A percentile compares a stretch with the other conserved stretches of the same genome.
These are phyloP conservation scores for Chamaecyparis obtusa DNA, from an alignment of 75 land plant genomes.

Conservation along the genomic window DNA sequence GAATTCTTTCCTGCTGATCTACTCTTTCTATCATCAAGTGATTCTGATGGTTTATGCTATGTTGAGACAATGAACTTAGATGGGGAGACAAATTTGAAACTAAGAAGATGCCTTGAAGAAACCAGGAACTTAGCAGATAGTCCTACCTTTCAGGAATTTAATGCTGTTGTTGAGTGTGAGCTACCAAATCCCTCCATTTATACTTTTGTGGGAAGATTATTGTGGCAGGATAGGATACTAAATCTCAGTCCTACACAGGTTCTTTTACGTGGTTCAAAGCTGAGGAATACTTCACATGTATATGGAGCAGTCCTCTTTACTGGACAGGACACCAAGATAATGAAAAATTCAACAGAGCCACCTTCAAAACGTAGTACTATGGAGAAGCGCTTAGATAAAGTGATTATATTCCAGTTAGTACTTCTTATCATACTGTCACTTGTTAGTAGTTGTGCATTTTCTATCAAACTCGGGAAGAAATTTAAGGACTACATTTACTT, in stretches of 20 bases:
- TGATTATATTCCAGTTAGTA: slow-evolving; percentile 25
- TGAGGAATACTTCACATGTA: slow-evolving; percentile 65
- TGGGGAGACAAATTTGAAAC: slow-evolving; percentile 39
- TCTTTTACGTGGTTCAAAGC: slow-evolving; percentile 37
- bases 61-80: slow-evolving; percentile 37
- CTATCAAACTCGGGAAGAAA: slow-evolving; percentile 7
- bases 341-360: slow-evolving; percentile 30
- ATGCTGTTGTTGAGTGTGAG: slow-evolving; percentile 26
- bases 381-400: slow-evolving; percentile 24
- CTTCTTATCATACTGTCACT: slow-evolving; percentile 24
- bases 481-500: slow-evolving; percentile 16
- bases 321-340: slow-evolving; percentile 33
- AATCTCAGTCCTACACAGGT: slow-evolving; percentile 22
- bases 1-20: slow-evolving; percentile 37
- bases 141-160: slow-evolving; percentile 11
- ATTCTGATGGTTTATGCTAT: slow-evolving; percentile 30
- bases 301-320: slow-evolving; percentile 64
- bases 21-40: slow-evolving; percentile 27
- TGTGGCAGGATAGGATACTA: background rate
- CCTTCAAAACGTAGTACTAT: slow-evolving; percentile 36
- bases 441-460: slow-evolving; percentile 20
- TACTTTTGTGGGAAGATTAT: slow-evolving; percentile 24
- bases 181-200: slow-evolving; percentile 28
- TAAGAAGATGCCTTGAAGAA: slow-evolving; percentile 27
- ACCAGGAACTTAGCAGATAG: slow-evolving; percentile 11